These are phyloP conservation scores for Fonsecaea multimorphosa DNA, from an alignment of 2,329 filamentous ascomycete genomes.

Conservation along the genomic window DNA sequence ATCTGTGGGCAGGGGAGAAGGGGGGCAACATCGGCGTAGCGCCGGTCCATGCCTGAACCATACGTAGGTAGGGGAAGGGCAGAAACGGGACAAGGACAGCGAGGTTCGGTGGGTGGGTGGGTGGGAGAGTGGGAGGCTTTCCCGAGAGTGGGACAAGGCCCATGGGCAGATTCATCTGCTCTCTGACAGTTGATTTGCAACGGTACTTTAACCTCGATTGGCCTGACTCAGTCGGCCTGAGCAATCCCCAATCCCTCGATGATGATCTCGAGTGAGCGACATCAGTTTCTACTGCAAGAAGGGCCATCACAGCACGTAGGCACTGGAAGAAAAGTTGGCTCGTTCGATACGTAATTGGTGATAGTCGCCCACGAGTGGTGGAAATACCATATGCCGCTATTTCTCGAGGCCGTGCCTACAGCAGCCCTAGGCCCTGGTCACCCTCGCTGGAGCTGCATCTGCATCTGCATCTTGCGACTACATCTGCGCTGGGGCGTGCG, in stretches of 20 bases:
- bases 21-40: conserved; percentile 25
- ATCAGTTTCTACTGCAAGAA: background rate
- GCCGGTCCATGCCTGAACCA: conserved; percentile 25
- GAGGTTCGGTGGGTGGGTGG: conserved; percentile 20
- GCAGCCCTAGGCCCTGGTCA: background rate
- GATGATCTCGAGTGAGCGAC: background rate
- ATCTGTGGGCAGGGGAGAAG: conserved; percentile 5
- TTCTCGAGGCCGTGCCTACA: background rate
- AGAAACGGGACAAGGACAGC: conserved; percentile 17
- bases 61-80: conserved; percentile 20
- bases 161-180: background rate
- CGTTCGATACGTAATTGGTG: background rate
- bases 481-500: conserved; percentile 1
- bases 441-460: background rate
- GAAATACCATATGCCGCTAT: conserved; percentile 1
- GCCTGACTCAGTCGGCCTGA: conserved; percentile 9
- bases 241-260: conserved; percentile 5
- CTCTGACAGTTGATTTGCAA: conserved; percentile 7
- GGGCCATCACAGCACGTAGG: background rate
- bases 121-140: conserved; percentile 19
- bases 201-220: conserved; percentile 9
- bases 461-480: conserved; percentile 3
- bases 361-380: too few relatives aligned
- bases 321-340: background rate
- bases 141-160: conserved; percentile 24